Conservation (phyloP, 257 asterid genomes). For the Solanum dulcamara region DNA sequence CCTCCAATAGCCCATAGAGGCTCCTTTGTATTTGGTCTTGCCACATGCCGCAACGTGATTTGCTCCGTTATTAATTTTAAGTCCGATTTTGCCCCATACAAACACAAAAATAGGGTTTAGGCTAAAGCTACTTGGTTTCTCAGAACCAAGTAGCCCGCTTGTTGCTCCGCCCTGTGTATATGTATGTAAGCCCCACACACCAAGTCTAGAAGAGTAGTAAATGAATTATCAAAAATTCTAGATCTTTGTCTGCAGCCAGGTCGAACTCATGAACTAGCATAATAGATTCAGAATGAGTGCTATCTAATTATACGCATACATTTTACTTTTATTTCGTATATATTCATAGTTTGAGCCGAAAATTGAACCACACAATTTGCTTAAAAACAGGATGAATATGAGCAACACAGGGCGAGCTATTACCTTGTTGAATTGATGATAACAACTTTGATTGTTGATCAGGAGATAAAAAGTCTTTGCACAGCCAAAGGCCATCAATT, state of each 20-base stretch:
- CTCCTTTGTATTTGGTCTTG: background rate
- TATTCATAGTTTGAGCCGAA: background rate
- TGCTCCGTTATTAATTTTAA: background rate
- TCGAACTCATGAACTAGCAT: background rate
- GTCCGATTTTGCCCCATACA: background rate
- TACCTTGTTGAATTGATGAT: constrained; percentile 53
- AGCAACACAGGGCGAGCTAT: background rate
- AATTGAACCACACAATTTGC: background rate
- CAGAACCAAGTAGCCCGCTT: background rate
- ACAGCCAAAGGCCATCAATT: constrained; percentile 71
- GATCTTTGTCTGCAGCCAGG: background rate
- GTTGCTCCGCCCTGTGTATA: background rate
- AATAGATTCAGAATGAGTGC: background rate
- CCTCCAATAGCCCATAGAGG: background rate
- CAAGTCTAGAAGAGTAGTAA: background rate
- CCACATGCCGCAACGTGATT: background rate
- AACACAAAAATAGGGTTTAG: background rate
- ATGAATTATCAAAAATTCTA: background rate
- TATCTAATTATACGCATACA: background rate
- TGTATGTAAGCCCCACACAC: background rate
- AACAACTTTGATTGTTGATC: constrained; percentile 54
- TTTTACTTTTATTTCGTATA: background rate
- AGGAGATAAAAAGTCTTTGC: constrained; percentile 50
- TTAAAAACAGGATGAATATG: background rate
- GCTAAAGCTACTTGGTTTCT: background rate